A percentile compares a stretch with the other conserved stretches of the same genome.
phyloP scores from a whole-genome alignment of 139 green algal genomes.

The Nannochloris sp. region DNA sequence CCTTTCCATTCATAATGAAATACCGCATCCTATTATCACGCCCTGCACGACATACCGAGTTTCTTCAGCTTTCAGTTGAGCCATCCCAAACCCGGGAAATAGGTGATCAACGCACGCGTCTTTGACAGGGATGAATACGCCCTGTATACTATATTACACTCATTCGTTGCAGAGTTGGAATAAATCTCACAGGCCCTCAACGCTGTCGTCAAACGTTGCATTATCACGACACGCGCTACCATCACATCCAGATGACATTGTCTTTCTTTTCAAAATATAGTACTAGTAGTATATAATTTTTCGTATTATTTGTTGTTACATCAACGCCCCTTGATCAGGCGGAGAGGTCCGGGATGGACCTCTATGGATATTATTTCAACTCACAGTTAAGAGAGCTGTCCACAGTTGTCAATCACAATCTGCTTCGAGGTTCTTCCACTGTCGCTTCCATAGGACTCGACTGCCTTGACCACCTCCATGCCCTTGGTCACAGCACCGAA shows the following conservation, averaged over 20 bases:
- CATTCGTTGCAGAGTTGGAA: no score
- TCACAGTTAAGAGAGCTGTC: constrained; percentile 39
- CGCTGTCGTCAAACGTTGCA: no score
- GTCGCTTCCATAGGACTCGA: constrained; percentile 43
- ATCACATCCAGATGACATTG: no score
- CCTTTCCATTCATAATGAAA: constrained; percentile 9
- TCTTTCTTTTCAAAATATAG: no score
- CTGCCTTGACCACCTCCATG: constrained; percentile 60
- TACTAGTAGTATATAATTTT: no score
- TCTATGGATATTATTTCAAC: neutral
- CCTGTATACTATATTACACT: no score
- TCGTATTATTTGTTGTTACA: no score
- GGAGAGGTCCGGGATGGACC: no score
- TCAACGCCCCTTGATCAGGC: no score
- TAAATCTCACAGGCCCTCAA: no score
- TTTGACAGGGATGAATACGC: neutral
- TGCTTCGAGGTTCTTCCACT: constrained; percentile 36
- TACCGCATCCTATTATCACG: constrained; percentile 12
- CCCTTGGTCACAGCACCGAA: constrained; percentile 59
- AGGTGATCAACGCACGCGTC: neutral
- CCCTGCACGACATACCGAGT: neutral
- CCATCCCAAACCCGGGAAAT: neutral
- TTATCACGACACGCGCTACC: no score
- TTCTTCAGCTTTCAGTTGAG: no score
- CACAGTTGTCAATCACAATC: constrained; percentile 64